Conservation (phyloP, 2,329 filamentous ascomycete genomes). For the Ramichloridium luteum region DNA sequence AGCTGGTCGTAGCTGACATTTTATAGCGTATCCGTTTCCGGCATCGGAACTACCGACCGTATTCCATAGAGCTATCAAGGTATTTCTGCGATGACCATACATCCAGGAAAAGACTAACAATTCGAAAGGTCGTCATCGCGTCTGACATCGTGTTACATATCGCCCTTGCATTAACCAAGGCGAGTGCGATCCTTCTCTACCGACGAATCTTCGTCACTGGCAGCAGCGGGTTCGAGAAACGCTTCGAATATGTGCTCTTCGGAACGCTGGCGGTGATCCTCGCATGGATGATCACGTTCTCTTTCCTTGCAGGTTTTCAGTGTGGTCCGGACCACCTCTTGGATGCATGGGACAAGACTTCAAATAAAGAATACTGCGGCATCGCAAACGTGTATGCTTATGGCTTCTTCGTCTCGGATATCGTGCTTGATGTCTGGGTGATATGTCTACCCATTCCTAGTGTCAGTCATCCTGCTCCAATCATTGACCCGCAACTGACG, state of each 20-base stretch:
- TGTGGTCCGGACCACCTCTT: conserved; percentile 2
- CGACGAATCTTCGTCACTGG: conserved; percentile 1
- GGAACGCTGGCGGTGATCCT: conserved; percentile 1
- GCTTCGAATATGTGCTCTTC: conserved; percentile 1
- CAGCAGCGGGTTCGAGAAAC: neutral
- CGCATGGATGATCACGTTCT: conserved; percentile 1
- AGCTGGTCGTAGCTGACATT: conserved; percentile 1
- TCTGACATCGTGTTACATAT: too few species aligned
- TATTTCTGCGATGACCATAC: too few species aligned
- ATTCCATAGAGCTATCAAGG: too few species aligned
- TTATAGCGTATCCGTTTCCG: too few species aligned
- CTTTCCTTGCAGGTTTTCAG: neutral
- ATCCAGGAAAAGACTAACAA: too few species aligned
- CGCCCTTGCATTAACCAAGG: conserved; percentile 1
- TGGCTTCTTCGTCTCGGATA: conserved; percentile 2
- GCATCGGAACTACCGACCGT: too few species aligned
- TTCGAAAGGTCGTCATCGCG: too few species aligned
- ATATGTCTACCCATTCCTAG: conserved; percentile 1
- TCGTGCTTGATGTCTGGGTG: conserved; percentile 2
- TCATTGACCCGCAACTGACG: too few species aligned
- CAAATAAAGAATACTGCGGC: conserved; percentile 2
- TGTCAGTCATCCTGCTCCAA: too few species aligned
- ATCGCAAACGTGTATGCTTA: neutral
- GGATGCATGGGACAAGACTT: neutral
- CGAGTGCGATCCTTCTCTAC: conserved; percentile 3